Evolutionary conservation across 805 yeast species (phyloP), one percentile per base, ranked within the genome.

Genomic region (Kluyveromyces starmeri): DNA sequence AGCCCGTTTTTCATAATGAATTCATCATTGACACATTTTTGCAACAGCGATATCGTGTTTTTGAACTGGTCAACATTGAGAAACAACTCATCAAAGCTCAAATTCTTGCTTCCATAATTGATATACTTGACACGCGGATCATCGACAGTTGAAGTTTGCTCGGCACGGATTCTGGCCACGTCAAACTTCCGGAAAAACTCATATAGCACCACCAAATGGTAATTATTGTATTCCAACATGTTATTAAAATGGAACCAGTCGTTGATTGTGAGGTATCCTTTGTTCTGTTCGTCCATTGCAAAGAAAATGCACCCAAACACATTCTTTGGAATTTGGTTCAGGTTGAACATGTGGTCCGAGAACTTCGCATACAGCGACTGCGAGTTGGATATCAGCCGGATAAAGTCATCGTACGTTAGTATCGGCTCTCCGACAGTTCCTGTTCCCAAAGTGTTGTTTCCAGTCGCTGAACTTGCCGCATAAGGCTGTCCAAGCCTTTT

Each of bases 221-320:
- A 69, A 35, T 68, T 61, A 37, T 64, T 56, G 37, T 71, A 66
- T 42, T 67, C 68, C 35, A 75, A 58, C 28, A 70, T 45, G 40
- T 70, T 66, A 47, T 82, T 76, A 53, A 89, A 83, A 27, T 70
- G 68, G 33, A 73, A 61, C 81, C 94, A 89, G 53, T 89, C 96
- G 17, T 64, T 55, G 32, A 76, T 64, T 18, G 73, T 68, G 32
- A 84, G 66, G 39, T 68, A 76, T 6, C 96, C 96, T 44, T 74
- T 73, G 37, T 68, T 65, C 25, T 69, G 66, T 39, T 73, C 73
- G 60, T 89, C 97, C 11, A 95, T 84, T 18, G 85, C 75, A 37
- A 81, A 65, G 53, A 82, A 89, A 32, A 89, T 74, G 40, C 88
- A 68, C 5, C 81, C 82, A 55, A 74, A 75, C 4, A 81, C 69